Evolutionary conservation across 228 moss, liverwort and hornwort species (phyloP).

Genomic region (Sphagnum fallax): DNA sequence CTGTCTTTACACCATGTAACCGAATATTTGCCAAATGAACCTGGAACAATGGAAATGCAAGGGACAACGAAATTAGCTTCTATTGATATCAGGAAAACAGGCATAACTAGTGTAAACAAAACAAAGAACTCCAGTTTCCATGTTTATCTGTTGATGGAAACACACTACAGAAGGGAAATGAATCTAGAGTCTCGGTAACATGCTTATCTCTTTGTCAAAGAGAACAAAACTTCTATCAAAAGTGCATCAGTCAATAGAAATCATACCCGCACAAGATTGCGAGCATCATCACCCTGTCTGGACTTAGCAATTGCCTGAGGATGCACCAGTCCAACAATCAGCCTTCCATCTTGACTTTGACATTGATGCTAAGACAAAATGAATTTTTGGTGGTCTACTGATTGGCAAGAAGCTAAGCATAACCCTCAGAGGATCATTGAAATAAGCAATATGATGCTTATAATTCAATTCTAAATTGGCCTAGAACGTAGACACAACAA

Average conservation of each 20-base stretch:
- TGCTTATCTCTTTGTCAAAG: too few species aligned
- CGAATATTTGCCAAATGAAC: constrained; percentile 72
- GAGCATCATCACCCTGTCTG: constrained; percentile 66
- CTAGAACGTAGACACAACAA: too few species aligned
- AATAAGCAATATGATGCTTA: not conserved
- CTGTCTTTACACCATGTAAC: constrained; percentile 66
- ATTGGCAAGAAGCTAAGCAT: not conserved
- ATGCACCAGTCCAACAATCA: not conserved
- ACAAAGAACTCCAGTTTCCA: not conserved
- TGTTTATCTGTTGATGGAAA: not conserved
- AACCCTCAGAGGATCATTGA: not conserved
- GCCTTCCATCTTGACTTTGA: not conserved
- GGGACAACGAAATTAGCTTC: not conserved
- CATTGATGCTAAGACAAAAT: too few species aligned
- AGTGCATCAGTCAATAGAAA: too few species aligned
- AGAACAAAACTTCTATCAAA: too few species aligned
- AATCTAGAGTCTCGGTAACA: too few species aligned
- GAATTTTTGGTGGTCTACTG: too few species aligned
- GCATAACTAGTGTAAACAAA: not conserved
- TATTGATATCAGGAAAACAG: not conserved
- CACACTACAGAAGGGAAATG: too few species aligned
- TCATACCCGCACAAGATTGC: constrained; percentile 61
- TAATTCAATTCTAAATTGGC: too few species aligned
- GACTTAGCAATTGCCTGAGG: constrained; percentile 60
- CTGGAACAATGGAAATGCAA: constrained; percentile 17